Evolutionary conservation across 768 basidiomycete genomes (phyloP).

Genomic region (Daedaleopsis sinensis): DNA sequence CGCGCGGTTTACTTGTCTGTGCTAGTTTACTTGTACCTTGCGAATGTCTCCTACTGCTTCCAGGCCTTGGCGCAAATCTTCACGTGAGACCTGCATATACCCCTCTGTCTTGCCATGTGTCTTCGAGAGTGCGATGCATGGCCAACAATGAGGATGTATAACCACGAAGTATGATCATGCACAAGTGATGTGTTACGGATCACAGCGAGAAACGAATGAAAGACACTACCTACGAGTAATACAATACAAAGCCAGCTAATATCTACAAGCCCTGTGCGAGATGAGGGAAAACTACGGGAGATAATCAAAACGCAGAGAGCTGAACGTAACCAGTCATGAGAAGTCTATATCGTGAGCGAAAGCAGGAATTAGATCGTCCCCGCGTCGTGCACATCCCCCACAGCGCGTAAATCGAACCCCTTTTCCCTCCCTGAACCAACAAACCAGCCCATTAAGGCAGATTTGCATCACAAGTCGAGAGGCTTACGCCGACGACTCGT

Average conservation of each 20-base stretch:
- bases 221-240: neutral
- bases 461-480: neutral
- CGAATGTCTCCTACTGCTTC: constrained; percentile 6
- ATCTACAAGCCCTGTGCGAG: neutral
- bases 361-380: constrained; percentile 6
- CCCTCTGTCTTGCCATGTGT: neutral
- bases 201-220: neutral
- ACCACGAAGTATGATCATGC: neutral
- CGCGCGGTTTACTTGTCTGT: constrained; percentile 11
- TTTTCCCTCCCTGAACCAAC: neutral
- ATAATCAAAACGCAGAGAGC: neutral
- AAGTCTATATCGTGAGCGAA: constrained; percentile 9
- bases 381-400: neutral
- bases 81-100: neutral
- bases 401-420: neutral
- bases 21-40: constrained; percentile 3
- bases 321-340: constrained; percentile 14
- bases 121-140: neutral
- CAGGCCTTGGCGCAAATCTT: constrained; percentile 9
- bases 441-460: neutral
- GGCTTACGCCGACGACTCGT: constrained; percentile 9
- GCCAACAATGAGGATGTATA: too few relatives aligned
- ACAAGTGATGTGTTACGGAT: neutral
- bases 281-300: neutral
- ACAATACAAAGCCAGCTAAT: neutral